A percentile compares a stretch with the other conserved stretches of the same genome.
Evolutionary conservation across 1,284 basidiomycete genomes (phyloP).

Genomic region (Apiotrichum domesticum): DNA sequence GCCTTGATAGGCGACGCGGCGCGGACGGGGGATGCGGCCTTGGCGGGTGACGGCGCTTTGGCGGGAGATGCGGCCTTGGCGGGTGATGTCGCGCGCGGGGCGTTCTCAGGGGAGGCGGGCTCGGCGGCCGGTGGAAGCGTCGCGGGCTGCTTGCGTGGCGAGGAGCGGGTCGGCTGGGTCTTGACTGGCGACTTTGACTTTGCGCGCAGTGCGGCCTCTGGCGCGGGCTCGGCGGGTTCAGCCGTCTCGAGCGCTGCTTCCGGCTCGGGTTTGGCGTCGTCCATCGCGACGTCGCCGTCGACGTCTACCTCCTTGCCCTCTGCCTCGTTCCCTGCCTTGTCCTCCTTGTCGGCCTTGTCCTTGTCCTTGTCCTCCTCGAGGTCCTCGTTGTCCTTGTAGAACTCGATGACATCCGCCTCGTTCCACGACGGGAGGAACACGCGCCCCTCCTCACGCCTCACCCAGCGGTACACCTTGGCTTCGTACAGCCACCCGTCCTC

Average conservation of each 20-base stretch:
- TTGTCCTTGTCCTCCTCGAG: not conserved
- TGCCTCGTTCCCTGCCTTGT: not conserved
- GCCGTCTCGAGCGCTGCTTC: too few species aligned
- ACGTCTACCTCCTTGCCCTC: not conserved
- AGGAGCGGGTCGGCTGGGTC: not conserved
- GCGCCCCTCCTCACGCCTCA: constrained; percentile 1
- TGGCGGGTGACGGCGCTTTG: not conserved
- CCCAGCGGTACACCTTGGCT: constrained; percentile 8
- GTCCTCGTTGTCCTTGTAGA: not conserved
- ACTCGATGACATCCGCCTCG: not conserved
- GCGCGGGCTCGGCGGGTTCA: too few species aligned
- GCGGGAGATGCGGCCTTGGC: not conserved
- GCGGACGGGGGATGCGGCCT: not conserved
- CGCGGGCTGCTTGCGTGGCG: constrained; percentile 1
- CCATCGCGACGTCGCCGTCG: constrained; percentile 5
- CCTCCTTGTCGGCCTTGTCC: not conserved
- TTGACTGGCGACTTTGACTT: constrained; percentile 1
- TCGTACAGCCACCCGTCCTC: constrained; percentile 5
- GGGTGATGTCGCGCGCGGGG: not conserved
- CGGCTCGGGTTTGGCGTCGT: constrained; percentile 5
- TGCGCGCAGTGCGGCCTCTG: not conserved
- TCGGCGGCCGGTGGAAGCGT: not conserved
- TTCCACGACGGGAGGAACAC: not conserved
- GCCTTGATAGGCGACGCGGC: not conserved
- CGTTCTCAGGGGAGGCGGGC: not conserved